A percentile compares a stretch with the other conserved stretches of the same genome.
These are phyloP conservation scores for Crithidia expoeki DNA, from an alignment of 208 protist genomes.

Conservation along the genomic window DNA sequence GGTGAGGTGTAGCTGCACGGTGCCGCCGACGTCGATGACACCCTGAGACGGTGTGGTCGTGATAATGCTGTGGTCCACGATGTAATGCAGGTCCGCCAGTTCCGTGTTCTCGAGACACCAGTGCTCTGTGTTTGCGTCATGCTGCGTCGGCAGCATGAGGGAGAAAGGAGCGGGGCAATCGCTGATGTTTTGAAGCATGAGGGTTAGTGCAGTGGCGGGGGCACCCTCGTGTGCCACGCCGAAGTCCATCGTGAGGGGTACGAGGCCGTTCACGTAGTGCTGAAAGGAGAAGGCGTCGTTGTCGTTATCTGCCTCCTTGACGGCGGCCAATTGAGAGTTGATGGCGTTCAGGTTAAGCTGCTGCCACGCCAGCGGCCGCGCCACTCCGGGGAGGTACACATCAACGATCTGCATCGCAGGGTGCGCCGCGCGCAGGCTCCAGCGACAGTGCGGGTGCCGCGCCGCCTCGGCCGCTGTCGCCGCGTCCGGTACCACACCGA, in stretches of 20 bases:
- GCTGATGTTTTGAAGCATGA: conserved; percentile 83
- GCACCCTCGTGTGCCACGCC: conserved; percentile 54
- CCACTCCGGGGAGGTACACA: conserved; percentile 50
- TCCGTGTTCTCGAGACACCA: conserved; percentile 88
- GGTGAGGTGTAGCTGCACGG: conserved; percentile 55
- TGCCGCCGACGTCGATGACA: conserved; percentile 61
- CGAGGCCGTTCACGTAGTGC: conserved; percentile 72
- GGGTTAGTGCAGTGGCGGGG: conserved; percentile 38
- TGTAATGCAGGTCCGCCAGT: conserved; percentile 67
- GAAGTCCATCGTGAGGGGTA: conserved; percentile 81
- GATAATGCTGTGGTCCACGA: conserved; percentile 75
- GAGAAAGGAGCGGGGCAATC: conserved; percentile 66
- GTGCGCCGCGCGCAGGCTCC: conserved; percentile 58
- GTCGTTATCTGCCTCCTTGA: conserved; percentile 47
- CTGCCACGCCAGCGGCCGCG: conserved; percentile 53
- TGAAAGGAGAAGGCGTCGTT: conserved; percentile 69
- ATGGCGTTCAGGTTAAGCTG: conserved; percentile 79
- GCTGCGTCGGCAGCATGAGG: conserved; percentile 86
- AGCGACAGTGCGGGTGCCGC: conserved; percentile 75
- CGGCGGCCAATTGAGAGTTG: conserved; percentile 70
- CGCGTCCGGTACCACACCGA: conserved; percentile 41
- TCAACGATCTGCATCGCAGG: conserved; percentile 86
- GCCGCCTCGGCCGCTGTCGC: conserved; percentile 47
- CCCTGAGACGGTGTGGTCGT: conserved; percentile 66
- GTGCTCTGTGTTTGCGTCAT: conserved; percentile 76